These are phyloP conservation scores for Ganoderma lingzhi DNA, from an alignment of 1,284 basidiomycete species.

Conservation along the genomic window DNA sequence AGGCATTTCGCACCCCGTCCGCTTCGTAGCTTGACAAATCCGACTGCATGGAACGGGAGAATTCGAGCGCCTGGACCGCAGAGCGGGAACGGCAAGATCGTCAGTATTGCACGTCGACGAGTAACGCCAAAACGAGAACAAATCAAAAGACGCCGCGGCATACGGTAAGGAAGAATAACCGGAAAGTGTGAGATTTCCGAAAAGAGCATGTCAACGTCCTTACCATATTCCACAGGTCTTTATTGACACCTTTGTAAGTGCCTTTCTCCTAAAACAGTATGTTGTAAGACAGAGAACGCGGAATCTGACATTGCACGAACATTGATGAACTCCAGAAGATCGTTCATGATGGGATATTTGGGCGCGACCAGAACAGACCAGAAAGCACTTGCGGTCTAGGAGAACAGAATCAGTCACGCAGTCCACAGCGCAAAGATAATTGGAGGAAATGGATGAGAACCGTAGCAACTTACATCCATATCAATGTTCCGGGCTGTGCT, in stretches of 20 bases:
- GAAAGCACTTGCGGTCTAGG: slow-evolving; percentile 71
- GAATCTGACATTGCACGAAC: slow-evolving; percentile 48
- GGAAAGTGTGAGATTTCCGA: background rate
- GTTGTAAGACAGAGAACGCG: slow-evolving; percentile 7
- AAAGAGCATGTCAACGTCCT: slow-evolving; percentile 29
- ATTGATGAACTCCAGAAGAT: slow-evolving; percentile 68
- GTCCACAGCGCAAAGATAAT: background rate
- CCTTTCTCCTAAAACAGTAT: slow-evolving; percentile 57
- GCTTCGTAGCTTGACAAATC: slow-evolving; percentile 70
- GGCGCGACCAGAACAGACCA: slow-evolving; percentile 77
- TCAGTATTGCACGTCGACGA: background rate
- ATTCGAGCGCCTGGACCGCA: slow-evolving; percentile 50
- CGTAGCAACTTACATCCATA: slow-evolving; percentile 66
- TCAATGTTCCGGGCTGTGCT: slow-evolving; percentile 70
- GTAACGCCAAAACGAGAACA: slow-evolving; percentile 13
- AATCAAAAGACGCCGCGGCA: background rate
- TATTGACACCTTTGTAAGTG: slow-evolving; percentile 77
- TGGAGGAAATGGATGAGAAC: background rate
- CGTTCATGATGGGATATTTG: slow-evolving; percentile 67
- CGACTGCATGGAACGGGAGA: slow-evolving; percentile 69
- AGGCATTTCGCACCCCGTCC: slow-evolving; percentile 64
- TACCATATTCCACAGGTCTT: slow-evolving; percentile 87
- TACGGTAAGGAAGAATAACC: background rate
- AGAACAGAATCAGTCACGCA: background rate
- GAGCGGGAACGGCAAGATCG: background rate